Evolutionary conservation across 768 basidiomycete genomes (phyloP).

Genomic region (Rhodotorula taiwanensis): DNA sequence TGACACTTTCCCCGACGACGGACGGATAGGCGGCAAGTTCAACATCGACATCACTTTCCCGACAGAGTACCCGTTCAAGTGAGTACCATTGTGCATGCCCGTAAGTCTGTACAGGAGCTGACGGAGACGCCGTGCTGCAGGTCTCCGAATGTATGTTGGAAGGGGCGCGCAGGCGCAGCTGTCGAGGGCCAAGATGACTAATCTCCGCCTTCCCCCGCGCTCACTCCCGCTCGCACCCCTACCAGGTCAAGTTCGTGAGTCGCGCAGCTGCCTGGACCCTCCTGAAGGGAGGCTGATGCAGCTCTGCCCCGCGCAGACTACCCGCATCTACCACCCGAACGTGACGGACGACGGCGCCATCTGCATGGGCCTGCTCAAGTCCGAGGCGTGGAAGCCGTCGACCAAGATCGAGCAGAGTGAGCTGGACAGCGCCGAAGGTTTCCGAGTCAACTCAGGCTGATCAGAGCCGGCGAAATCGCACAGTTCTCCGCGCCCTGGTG

Average conservation of each 20-base stretch:
- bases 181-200: too few species aligned
- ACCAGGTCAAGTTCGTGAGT: constrained; percentile 38
- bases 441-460: too few species aligned
- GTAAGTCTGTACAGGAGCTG: too few species aligned
- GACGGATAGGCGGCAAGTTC: constrained; percentile 29
- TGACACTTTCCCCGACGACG: neutral
- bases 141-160: constrained; percentile 30
- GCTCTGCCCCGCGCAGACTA: constrained; percentile 19
- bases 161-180: too few species aligned
- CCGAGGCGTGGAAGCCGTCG: constrained; percentile 39
- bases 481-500: constrained; percentile 36
- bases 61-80: constrained; percentile 37
- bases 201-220: too few species aligned
- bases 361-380: constrained; percentile 37
- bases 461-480: neutral
- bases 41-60: constrained; percentile 31
- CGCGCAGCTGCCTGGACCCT: too few species aligned
- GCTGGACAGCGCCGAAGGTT: too few species aligned
- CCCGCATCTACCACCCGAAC: constrained; percentile 38
- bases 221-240: too few species aligned
- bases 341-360: constrained; percentile 37
- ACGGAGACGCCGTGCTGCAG: neutral
- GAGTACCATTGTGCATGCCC: neutral
- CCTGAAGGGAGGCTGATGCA: neutral
- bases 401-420: constrained; percentile 37